Percentiles rank a stretch among this genome's conserved stretches.
Evolutionary conservation across 75 land plant species (phyloP).

Genomic region (Pseudotsuga menziesii): DNA sequence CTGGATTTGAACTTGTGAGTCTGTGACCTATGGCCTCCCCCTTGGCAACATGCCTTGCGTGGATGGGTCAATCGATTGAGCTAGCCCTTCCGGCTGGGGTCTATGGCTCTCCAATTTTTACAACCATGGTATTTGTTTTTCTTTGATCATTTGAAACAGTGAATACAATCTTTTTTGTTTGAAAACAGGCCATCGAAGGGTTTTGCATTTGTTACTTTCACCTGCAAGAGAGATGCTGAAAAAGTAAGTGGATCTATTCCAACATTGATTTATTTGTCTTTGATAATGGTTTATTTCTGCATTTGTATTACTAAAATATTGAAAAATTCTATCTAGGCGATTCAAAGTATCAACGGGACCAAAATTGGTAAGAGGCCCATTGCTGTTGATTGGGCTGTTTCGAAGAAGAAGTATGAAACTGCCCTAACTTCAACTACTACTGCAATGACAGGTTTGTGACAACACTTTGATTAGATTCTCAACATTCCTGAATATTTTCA

Average conservation of each 20-base stretch:
- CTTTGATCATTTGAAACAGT: background rate
- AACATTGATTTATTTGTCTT: background rate
- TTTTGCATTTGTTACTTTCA: conserved; percentile 95
- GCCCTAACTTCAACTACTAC: conserved; percentile 23
- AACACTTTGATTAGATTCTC: background rate
- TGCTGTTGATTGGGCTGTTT: conserved; percentile 98
- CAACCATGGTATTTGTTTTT: background rate
- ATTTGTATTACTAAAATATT: background rate
- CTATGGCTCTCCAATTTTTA: background rate
- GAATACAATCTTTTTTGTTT: background rate
- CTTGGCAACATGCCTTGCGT: too few relatives aligned
- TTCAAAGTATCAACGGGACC: conserved; percentile 72
- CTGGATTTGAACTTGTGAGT: too few relatives aligned
- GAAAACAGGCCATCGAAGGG: conserved; percentile 62
- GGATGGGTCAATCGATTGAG: too few relatives aligned
- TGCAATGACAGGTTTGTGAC: conserved; percentile 15
- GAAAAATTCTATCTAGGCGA: conserved; percentile 56
- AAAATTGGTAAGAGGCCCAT: conserved; percentile 64
- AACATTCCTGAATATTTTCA: background rate
- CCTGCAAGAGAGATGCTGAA: conserved; percentile 88
- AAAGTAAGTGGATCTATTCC: conserved; percentile 32
- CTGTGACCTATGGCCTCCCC: too few relatives aligned
- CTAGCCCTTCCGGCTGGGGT: too few relatives aligned
- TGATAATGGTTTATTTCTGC: background rate
- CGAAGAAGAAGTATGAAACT: conserved; percentile 60